Percentiles rank a stretch among this genome's conserved stretches.
These are phyloP conservation scores for Betula pendula DNA, from an alignment of 306 rosid species.

Conservation along the genomic window DNA sequence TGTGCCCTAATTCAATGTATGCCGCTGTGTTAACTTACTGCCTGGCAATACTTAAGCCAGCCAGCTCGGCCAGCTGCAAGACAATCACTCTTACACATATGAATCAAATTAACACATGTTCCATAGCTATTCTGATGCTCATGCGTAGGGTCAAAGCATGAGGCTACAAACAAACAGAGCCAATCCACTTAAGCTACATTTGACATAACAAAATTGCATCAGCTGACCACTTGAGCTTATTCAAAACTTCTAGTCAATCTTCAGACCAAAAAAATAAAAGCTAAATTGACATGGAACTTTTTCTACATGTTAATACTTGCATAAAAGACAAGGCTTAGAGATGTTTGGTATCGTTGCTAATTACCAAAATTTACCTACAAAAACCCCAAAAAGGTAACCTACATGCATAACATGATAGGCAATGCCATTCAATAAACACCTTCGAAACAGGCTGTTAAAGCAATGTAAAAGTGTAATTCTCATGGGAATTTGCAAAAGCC, in stretches of 20 bases:
- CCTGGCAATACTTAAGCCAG: constrained; percentile 52
- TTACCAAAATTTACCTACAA: not conserved
- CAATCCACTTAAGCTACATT: not conserved
- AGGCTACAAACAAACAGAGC: not conserved
- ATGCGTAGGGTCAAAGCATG: not conserved
- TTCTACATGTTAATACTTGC: not conserved
- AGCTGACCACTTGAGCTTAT: too few species aligned
- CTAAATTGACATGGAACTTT: not conserved
- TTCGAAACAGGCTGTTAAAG: too few species aligned
- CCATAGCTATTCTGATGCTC: not conserved
- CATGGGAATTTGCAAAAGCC: not conserved
- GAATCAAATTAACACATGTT: not conserved
- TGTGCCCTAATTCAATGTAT: constrained; percentile 42
- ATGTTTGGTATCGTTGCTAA: not conserved
- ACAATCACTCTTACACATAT: not conserved
- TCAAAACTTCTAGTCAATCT: too few species aligned
- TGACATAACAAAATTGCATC: too few species aligned
- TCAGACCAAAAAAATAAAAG: not conserved
- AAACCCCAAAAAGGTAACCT: not conserved
- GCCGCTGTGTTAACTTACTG: constrained; percentile 87
- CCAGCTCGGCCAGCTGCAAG: constrained; percentile 86
- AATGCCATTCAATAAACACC: not conserved
- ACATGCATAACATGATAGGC: not conserved
- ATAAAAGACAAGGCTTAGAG: not conserved
- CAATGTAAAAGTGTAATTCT: not conserved